A percentile compares a stretch with the other conserved stretches of the same genome.
phyloP scores from a whole-genome alignment of 2,329 filamentous ascomycete species.

The Ophiocordyceps robertsii region DNA sequence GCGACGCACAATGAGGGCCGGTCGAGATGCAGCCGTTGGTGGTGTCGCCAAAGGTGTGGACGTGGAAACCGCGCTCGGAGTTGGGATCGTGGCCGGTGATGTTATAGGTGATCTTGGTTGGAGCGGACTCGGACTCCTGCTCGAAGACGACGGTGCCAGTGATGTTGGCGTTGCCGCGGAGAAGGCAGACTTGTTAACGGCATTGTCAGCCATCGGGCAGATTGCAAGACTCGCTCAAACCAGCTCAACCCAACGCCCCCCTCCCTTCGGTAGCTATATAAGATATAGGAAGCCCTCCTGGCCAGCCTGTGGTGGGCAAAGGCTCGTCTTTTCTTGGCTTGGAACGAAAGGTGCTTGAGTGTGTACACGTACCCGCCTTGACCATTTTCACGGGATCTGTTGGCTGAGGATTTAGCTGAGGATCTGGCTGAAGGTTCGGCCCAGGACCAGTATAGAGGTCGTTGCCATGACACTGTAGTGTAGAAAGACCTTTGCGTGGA shows the following conservation, averaged over 20 bases:
- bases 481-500: no score
- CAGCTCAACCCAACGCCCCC: conserved; percentile 31
- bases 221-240: conserved; percentile 46
- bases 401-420: no score
- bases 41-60: conserved; percentile 99
- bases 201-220: conserved; percentile 2
- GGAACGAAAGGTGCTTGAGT: no score
- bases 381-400: conserved; percentile 94
- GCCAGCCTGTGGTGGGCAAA: no score
- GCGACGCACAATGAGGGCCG: conserved; percentile 79
- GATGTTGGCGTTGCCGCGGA: conserved; percentile 97
- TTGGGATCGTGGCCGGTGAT: conserved; percentile 88
- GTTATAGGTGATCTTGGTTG: conserved; percentile 84
- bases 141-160: conserved; percentile 89
- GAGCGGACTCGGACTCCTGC: conserved; percentile 68
- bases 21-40: conserved; percentile 99
- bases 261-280: no score
- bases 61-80: conserved; percentile 94
- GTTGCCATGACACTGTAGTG: no score
- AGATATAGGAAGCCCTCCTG: no score
- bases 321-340: no score
- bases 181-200: conserved; percentile 80
- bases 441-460: no score
- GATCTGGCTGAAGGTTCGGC: no score
- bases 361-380: conserved; percentile 79